A percentile compares a stretch with the other conserved stretches of the same genome.
Evolutionary conservation across 2,329 filamentous ascomycete genomes (phyloP).

Genomic region (Colletotrichum lentis): DNA sequence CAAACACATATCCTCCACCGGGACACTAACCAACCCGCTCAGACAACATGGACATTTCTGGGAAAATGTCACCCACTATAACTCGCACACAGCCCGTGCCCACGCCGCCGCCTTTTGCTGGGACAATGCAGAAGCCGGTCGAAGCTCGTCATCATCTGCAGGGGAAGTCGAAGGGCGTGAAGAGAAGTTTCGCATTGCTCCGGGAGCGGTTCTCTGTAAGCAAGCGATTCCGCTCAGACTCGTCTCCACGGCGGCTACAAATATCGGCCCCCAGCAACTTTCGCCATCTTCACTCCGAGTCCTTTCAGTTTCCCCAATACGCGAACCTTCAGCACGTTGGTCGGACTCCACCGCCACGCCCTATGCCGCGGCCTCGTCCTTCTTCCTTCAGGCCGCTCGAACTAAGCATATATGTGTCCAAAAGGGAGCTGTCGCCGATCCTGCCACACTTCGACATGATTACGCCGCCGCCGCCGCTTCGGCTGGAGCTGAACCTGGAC

Average conservation of each 20-base stretch:
- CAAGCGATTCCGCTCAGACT: slow-evolving; percentile 56
- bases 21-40: slow-evolving; percentile 31
- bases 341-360: slow-evolving; percentile 40
- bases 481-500: slow-evolving; percentile 45
- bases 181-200: slow-evolving; percentile 51
- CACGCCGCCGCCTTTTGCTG: slow-evolving; percentile 44
- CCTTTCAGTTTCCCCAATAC: slow-evolving; percentile 50
- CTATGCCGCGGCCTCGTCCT: slow-evolving; percentile 42
- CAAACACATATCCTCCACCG: slow-evolving; percentile 13
- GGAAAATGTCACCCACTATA: slow-evolving; percentile 43
- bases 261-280: slow-evolving; percentile 70
- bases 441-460: slow-evolving; percentile 59
- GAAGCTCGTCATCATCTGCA: slow-evolving; percentile 42
- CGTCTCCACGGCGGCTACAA: slow-evolving; percentile 58
- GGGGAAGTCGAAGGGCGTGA: slow-evolving; percentile 47
- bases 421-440: slow-evolving; percentile 63
- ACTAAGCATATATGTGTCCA: slow-evolving; percentile 60
- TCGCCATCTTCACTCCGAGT: slow-evolving; percentile 62
- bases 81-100: slow-evolving; percentile 46
- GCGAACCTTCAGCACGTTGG: slow-evolving; percentile 43
- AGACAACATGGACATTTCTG: slow-evolving; percentile 40
- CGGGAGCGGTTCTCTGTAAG: slow-evolving; percentile 55
- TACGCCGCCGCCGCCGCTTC: slow-evolving; percentile 40
- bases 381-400: slow-evolving; percentile 63
- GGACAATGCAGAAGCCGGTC: slow-evolving; percentile 39